phyloP scores from a whole-genome alignment of 768 basidiomycete genomes.

The Collybiopsis confluens region DNA sequence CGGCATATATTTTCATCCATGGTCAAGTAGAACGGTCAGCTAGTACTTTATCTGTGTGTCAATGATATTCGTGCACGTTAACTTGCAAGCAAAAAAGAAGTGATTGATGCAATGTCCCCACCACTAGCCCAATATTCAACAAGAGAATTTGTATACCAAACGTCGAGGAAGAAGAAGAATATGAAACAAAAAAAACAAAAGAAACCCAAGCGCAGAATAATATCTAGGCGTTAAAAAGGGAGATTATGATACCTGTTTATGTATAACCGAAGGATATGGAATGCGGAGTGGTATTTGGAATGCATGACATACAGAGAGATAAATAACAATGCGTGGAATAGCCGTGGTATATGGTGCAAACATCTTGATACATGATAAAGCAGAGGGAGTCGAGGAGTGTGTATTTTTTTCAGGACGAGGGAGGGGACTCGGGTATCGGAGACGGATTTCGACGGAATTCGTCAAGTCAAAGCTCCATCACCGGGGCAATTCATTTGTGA shows the following conservation, averaged over 20 bases:
- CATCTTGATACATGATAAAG: no score
- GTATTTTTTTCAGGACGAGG: no score
- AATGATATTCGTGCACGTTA: no score
- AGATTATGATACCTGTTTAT: background rate
- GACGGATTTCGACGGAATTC: background rate
- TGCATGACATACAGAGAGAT: background rate
- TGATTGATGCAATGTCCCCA: no score
- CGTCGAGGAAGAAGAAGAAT: no score
- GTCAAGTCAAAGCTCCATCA: background rate
- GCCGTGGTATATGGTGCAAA: background rate
- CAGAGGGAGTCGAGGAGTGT: no score
- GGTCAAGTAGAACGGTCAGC: no score
- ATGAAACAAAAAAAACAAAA: background rate
- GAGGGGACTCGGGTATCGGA: background rate
- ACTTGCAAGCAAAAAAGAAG: no score
- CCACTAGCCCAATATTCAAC: no score
- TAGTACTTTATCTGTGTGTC: no score
- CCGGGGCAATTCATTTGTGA: conserved; percentile 16
- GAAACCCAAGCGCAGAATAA: background rate
- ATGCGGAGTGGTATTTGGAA: background rate
- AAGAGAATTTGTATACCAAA: no score
- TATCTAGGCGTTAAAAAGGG: background rate
- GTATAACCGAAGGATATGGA: background rate
- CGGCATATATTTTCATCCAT: no score
- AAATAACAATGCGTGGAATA: background rate